These are phyloP conservation scores for Diplotaxis tenuifolia DNA, from an alignment of 345 rosid genomes.

Conservation along the genomic window DNA sequence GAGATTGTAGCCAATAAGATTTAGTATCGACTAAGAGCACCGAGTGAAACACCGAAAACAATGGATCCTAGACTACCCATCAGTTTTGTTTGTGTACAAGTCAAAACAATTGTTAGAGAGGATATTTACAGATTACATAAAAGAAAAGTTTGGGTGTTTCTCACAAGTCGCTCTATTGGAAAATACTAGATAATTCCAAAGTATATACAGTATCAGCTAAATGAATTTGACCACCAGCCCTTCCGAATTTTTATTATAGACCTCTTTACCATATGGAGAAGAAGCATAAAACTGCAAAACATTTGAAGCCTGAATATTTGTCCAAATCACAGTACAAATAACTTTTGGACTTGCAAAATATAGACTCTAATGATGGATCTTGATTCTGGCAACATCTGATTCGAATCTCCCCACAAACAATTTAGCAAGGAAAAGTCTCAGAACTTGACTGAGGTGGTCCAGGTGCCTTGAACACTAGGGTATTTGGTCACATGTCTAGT, in stretches of 20 bases:
- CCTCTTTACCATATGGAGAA: no score
- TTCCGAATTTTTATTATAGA: slow-evolving; percentile 7
- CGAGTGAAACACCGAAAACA: no score
- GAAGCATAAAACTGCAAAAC: slow-evolving; percentile 14
- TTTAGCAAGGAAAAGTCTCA: slow-evolving; percentile 34
- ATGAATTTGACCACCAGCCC: not conserved
- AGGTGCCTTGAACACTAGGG: slow-evolving; percentile 85
- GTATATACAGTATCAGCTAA: not conserved
- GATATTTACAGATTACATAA: no score
- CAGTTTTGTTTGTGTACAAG: no score
- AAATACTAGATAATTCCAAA: no score
- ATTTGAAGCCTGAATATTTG: not conserved
- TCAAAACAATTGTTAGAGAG: no score
- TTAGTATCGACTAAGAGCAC: no score
- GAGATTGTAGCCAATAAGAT: no score
- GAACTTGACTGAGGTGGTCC: slow-evolving; percentile 62
- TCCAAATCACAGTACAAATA: slow-evolving; percentile 3
- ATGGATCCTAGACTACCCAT: no score
- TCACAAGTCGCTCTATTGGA: no score
- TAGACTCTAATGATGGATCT: not conserved
- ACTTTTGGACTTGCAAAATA: no score
- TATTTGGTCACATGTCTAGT: slow-evolving; percentile 73
- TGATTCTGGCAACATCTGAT: not conserved
- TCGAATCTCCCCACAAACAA: not conserved
- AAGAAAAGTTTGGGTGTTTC: no score